A percentile compares a stretch with the other conserved stretches of the same genome.
phyloP scores from a whole-genome alignment of 768 basidiomycete species.

The Chiua virens region DNA sequence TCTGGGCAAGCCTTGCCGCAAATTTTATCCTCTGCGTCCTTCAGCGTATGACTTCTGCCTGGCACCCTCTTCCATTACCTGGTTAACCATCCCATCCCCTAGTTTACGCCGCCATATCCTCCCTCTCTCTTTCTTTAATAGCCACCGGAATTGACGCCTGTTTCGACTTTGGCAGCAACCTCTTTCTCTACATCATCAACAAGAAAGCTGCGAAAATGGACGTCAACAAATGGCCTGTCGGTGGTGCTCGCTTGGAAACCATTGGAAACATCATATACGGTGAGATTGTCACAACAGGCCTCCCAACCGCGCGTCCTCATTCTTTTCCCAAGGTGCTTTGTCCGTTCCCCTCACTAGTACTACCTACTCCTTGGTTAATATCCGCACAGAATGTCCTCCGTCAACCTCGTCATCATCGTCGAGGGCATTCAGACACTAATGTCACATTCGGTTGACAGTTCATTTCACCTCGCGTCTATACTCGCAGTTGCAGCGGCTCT shows the following conservation, averaged over 20 bases:
- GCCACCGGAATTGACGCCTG: constrained; percentile 89
- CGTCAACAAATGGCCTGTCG: constrained; percentile 86
- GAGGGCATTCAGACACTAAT: constrained; percentile 78
- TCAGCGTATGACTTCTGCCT: constrained; percentile 47
- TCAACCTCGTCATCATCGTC: constrained; percentile 89
- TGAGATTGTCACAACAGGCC: constrained; percentile 18
- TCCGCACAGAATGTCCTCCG: constrained; percentile 74
- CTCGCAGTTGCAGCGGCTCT: constrained; percentile 82
- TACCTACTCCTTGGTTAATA: not conserved
- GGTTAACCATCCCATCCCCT: not conserved
- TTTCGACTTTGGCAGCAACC: constrained; percentile 81
- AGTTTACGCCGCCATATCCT: constrained; percentile 93
- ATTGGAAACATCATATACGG: constrained; percentile 90
- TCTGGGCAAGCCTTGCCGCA: constrained; percentile 77
- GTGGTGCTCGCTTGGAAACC: constrained; percentile 86
- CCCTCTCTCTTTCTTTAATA: constrained; percentile 79
- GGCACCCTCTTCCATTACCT: not conserved
- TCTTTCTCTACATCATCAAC: constrained; percentile 81
- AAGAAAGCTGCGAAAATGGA: constrained; percentile 70
- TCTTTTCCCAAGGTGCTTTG: constrained; percentile 44
- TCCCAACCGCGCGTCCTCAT: constrained; percentile 1
- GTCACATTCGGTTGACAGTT: constrained; percentile 51
- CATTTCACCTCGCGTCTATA: constrained; percentile 80
- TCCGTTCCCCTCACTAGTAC: constrained; percentile 19
- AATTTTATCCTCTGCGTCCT: constrained; percentile 74